Evolutionary conservation across 2,329 filamentous ascomycete species (phyloP).

Genomic region (Fusarium proliferatum): DNA sequence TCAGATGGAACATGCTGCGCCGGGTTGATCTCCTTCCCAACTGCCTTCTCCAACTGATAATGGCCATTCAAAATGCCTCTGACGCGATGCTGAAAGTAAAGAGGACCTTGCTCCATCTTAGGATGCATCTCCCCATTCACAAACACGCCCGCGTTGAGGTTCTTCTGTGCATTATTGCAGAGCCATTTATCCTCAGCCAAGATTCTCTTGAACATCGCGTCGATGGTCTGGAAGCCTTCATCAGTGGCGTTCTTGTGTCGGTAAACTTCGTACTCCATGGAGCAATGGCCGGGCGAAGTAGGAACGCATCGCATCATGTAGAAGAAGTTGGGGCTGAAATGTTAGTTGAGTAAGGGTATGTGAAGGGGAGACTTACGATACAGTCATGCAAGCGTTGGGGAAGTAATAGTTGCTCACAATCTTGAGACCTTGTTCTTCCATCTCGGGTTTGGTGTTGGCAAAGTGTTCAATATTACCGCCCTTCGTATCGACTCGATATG

Average conservation of each 20-base stretch:
- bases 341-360: background rate
- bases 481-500: conserved; percentile 14
- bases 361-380: conserved; percentile 3
- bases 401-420: conserved; percentile 36
- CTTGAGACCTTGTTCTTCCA: conserved; percentile 9
- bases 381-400: conserved; percentile 30
- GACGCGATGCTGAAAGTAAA: conserved; percentile 12
- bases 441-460: conserved; percentile 5
- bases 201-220: conserved; percentile 11
- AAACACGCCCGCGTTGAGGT: background rate
- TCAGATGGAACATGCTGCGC: conserved; percentile 23
- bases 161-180: conserved; percentile 4
- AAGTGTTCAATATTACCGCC: conserved; percentile 33
- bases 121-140: background rate
- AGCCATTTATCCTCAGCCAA: conserved; percentile 20
- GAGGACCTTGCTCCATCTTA: background rate
- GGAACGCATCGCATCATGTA: conserved; percentile 19
- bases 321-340: background rate
- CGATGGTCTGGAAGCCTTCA: background rate
- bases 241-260: conserved; percentile 18
- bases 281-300: background rate
- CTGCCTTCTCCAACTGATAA: background rate
- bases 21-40: background rate
- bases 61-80: background rate
- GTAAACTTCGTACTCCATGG: conserved; percentile 27